Evolutionary conservation across 805 yeast genomes (phyloP).

Genomic region (Pichia exigua): DNA sequence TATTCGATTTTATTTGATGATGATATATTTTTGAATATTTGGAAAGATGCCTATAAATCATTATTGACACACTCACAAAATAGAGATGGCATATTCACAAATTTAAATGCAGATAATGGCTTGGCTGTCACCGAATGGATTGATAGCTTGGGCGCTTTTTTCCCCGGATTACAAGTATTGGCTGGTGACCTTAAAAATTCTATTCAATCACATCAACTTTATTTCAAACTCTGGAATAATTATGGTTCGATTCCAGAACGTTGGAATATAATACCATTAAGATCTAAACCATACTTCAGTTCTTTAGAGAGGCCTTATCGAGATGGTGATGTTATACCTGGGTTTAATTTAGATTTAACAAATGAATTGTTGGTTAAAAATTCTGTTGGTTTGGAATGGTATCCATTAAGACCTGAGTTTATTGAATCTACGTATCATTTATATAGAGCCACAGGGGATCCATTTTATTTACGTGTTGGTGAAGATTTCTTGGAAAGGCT

Average conservation of each 20-base stretch:
- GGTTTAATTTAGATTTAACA: constrained; percentile 18
- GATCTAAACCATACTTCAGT: constrained; percentile 16
- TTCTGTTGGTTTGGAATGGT: constrained; percentile 70
- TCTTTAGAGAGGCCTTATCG: constrained; percentile 11
- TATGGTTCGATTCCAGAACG: constrained; percentile 85
- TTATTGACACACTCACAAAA: constrained; percentile 44
- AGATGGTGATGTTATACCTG: constrained; percentile 16
- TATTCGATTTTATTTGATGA: constrained; percentile 67
- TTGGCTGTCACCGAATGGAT: constrained; percentile 55
- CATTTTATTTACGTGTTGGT: constrained; percentile 73
- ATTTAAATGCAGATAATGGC: constrained; percentile 51
- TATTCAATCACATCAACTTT: constrained; percentile 49
- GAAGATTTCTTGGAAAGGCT: constrained; percentile 52
- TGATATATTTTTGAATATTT: constrained; percentile 40
- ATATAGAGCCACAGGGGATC: constrained; percentile 79
- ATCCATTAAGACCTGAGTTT: constrained; percentile 88
- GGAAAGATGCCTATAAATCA: constrained; percentile 54
- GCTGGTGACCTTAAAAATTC: constrained; percentile 72
- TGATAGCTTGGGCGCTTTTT: constrained; percentile 81
- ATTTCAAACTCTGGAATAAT: constrained; percentile 68
- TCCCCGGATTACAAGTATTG: constrained; percentile 77
- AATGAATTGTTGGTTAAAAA: constrained; percentile 22
- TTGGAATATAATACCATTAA: constrained; percentile 45
- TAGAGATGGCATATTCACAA: constrained; percentile 31
- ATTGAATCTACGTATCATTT: constrained; percentile 81